phyloP scores from a whole-genome alignment of 169 alveolate species.

The Ichthyophthirius multifiliis region DNA sequence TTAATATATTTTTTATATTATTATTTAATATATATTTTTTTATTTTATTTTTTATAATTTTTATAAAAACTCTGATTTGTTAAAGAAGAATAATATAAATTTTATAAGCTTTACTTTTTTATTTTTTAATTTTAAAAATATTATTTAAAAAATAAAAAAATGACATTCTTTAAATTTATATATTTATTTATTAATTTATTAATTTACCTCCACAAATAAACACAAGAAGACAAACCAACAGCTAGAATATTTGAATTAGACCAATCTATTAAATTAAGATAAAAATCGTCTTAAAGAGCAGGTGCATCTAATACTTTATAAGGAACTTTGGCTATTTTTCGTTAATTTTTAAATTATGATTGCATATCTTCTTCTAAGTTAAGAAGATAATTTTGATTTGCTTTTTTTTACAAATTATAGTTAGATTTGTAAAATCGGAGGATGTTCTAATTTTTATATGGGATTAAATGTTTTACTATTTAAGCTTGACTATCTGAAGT shows the following conservation, averaged over 20 bases:
- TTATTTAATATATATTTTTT: too few species aligned
- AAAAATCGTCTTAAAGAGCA: slow-evolving; percentile 90
- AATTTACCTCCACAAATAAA: slow-evolving; percentile 75
- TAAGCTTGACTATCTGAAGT: too few species aligned
- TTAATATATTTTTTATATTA: too few species aligned
- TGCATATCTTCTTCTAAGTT: slow-evolving; percentile 1
- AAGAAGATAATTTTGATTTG: neutral
- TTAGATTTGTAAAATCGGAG: neutral
- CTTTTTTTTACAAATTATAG: too few species aligned
- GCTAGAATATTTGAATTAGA: slow-evolving; percentile 82
- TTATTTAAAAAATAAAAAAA: too few species aligned
- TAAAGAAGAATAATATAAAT: too few species aligned
- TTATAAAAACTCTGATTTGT: too few species aligned
- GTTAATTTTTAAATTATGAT: neutral
- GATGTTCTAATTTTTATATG: neutral
- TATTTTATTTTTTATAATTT: too few species aligned
- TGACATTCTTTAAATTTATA: too few species aligned
- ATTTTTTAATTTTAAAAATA: too few species aligned
- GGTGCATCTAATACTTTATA: slow-evolving; percentile 92
- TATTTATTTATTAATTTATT: neutral
- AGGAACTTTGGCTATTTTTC: slow-evolving; percentile 82
- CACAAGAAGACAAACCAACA: slow-evolving; percentile 87
- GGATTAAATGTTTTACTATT: slow-evolving; percentile 1
- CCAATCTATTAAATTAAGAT: slow-evolving; percentile 90
- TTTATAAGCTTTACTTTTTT: too few species aligned